These are phyloP conservation scores for Vitis labrusca DNA, from an alignment of 164 flowering plant species.

Conservation along the genomic window DNA sequence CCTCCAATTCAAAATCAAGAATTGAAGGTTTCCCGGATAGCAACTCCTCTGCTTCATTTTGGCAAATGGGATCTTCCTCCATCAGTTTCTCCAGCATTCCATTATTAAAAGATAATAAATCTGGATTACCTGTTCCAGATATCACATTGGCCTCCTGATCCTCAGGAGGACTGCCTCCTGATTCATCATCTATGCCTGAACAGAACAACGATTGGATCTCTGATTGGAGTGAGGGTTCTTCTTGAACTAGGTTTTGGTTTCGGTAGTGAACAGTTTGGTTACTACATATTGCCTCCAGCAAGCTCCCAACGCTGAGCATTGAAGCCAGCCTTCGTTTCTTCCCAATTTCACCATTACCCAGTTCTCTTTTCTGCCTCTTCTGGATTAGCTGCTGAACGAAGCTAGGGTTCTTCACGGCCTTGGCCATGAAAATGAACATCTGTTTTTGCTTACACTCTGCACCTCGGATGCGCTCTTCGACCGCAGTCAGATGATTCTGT, in stretches of 20 bases:
- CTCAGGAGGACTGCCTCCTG: constrained; percentile 1
- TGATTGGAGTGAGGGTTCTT: constrained; percentile 23
- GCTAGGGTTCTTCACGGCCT: constrained; percentile 35
- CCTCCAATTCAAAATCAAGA: constrained; percentile 48
- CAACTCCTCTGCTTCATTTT: constrained; percentile 18
- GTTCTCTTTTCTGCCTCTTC: constrained; percentile 26
- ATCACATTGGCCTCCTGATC: constrained; percentile 7
- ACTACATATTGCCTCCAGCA: constrained; percentile 15
- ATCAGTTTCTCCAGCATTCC: constrained; percentile 46
- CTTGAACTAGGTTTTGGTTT: constrained; percentile 10
- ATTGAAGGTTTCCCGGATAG: constrained; percentile 20
- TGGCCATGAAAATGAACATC: constrained; percentile 47
- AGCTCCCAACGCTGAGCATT: constrained; percentile 14
- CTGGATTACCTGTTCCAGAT: constrained; percentile 4
- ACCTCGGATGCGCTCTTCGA: constrained; percentile 42
- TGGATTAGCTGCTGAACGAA: constrained; percentile 41
- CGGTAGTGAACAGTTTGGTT: constrained; percentile 3
- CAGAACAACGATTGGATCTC: constrained; percentile 19
- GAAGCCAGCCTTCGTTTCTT: constrained; percentile 40
- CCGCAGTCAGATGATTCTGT: constrained; percentile 19
- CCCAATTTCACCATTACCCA: constrained; percentile 19
- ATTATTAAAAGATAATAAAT: constrained; percentile 21
- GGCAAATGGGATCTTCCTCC: constrained; percentile 33
- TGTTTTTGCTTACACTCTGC: constrained; percentile 51
- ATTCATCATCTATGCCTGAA: constrained; percentile 13